A percentile compares a stretch with the other conserved stretches of the same genome.
Conservation (phyloP, 2,329 filamentous ascomycete genomes). For the Cadophora gregata region DNA sequence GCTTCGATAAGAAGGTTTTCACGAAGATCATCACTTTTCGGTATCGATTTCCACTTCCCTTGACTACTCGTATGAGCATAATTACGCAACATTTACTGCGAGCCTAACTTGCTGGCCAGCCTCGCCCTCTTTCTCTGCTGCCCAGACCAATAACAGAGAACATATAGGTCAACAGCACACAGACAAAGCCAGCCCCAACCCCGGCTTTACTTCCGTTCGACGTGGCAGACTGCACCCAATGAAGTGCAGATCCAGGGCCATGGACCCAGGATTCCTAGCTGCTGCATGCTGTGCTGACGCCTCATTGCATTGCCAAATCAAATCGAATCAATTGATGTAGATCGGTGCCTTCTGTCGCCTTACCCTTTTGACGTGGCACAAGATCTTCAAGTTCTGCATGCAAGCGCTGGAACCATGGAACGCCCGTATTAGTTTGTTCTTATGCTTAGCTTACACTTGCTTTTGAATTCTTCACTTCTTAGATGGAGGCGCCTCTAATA, state of each 20-base stretch:
- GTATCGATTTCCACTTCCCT: no score
- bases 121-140: not conserved
- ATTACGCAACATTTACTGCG: not conserved
- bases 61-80: not conserved
- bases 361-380: slow-evolving; percentile 3
- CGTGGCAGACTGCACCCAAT: not conserved
- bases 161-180: slow-evolving; percentile 5
- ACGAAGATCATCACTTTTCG: no score
- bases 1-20: no score
- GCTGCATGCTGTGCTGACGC: slow-evolving; percentile 13
- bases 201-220: not conserved
- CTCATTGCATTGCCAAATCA: slow-evolving; percentile 4
- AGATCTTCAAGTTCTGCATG: not conserved
- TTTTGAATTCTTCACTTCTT: not conserved
- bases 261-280: slow-evolving; percentile 17
- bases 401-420: not conserved
- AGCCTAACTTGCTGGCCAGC: not conserved
- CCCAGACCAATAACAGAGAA: slow-evolving; percentile 16
- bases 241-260: slow-evolving; percentile 8
- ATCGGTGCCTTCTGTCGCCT: not conserved
- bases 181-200: not conserved
- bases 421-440: no score
- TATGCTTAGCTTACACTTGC: not conserved
- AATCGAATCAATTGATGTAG: not conserved
- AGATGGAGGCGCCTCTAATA: not conserved